Base-by-base conservation (phyloP, 2,329 filamentous ascomycete species). In the Ascochyta clinopodiicola region DNA sequence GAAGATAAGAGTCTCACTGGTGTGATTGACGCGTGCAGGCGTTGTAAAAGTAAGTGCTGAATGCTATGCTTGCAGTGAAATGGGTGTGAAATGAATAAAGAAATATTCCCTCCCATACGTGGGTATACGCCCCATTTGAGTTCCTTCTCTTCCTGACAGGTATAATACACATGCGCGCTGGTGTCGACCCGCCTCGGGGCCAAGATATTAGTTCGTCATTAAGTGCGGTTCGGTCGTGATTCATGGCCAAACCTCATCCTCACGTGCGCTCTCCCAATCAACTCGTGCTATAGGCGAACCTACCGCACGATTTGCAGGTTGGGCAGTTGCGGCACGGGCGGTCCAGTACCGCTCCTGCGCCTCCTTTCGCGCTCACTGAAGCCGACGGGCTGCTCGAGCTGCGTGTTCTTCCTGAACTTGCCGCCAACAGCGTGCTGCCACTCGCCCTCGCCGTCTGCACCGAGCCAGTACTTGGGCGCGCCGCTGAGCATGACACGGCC, bases 391-490 rank as follows among this genome's bases (percentile, higher is more conserved):
- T 81, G 62, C 46, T 68, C 67, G 15, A 76, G 75, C 42, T 68
- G 62, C 62, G 63, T 76, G 48, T 70, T 76, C 68, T 77, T 78
- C 65, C 81, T 84, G 73, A 89, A 86, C 68, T 86, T 85, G 57
- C 84, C 83, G 60, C 83, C 81, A 62, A 87, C 80, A 9, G 82
- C 84, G 42, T 84, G 81, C 68, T 88, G 83, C 90, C 90, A 95
- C 57, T 87, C 86, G 44, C 87, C 75, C 54, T 84, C 80, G 56
- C 81, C 85, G 52, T 85, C 78, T 46, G 85, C 85, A 57, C 89
- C 90, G 15, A 96, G 80, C 92, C 93, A 97, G 78, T 96, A 97
- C 53, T 82, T 82, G 62, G 84, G 85, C 35, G 89, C 89, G 22
- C 91, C 81, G 9, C 82, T 83, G 25, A 96, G 82, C 90, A 97